Percentiles rank a stretch among this genome's conserved stretches.
Evolutionary conservation across 2,329 filamentous ascomycete genomes (phyloP).

Genomic region (Onygenales sp.): DNA sequence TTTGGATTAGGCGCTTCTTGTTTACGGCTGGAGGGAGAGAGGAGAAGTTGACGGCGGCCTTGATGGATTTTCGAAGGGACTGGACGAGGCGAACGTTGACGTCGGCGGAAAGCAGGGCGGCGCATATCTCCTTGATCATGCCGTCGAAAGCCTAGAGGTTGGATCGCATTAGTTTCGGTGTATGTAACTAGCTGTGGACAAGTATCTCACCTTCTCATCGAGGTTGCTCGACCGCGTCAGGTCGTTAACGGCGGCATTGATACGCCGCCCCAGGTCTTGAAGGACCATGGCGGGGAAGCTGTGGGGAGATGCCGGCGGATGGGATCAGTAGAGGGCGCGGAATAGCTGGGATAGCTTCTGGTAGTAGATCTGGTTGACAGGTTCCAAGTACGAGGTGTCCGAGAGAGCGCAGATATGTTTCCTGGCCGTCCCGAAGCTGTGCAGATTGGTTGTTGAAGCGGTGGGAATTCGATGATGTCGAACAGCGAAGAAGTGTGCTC

Average conservation of each 20-base stretch:
- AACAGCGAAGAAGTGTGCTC: not conserved
- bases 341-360: no score
- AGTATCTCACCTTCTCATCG: slow-evolving; percentile 72
- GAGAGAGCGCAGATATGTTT: not conserved
- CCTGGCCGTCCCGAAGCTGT: not conserved
- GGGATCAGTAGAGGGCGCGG: not conserved
- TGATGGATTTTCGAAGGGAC: slow-evolving; percentile 86
- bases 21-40: slow-evolving; percentile 84
- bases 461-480: not conserved
- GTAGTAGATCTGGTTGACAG: no score
- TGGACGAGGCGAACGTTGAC: slow-evolving; percentile 93
- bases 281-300: slow-evolving; percentile 66
- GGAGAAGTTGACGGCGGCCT: slow-evolving; percentile 84
- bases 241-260: slow-evolving; percentile 92
- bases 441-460: not conserved
- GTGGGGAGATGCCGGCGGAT: not conserved
- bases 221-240: slow-evolving; percentile 85
- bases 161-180: slow-evolving; percentile 8
- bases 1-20: slow-evolving; percentile 97
- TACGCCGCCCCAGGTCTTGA: slow-evolving; percentile 96
- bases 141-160: slow-evolving; percentile 70
- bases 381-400: no score
- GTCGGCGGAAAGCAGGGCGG: slow-evolving; percentile 90
- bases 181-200: not conserved
- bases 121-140: slow-evolving; percentile 98